Conservation (phyloP, 768 basidiomycete genomes). For the Lactarius evosmus region DNA sequence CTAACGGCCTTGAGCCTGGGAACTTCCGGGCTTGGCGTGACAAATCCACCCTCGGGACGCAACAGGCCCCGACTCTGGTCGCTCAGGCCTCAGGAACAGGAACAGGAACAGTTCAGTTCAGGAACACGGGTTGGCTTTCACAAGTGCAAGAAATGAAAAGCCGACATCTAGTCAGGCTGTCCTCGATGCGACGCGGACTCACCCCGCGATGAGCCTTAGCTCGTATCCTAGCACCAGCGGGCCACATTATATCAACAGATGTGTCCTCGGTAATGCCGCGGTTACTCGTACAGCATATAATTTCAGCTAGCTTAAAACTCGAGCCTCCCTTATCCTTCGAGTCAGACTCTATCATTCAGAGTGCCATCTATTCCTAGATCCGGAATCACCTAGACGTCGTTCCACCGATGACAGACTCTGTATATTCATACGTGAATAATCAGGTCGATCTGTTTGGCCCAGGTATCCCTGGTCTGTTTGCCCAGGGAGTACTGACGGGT, state of each 20-base stretch:
- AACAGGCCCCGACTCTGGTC: too few relatives aligned
- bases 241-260: background rate
- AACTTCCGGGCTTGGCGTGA: too few relatives aligned
- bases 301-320: background rate
- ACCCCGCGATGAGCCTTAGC: background rate
- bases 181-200: background rate
- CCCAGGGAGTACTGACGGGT: background rate
- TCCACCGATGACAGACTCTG: background rate
- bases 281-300: background rate
- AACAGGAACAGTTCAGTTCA: too few relatives aligned
- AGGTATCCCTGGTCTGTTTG: background rate
- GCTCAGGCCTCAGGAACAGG: too few relatives aligned
- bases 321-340: background rate
- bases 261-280: background rate
- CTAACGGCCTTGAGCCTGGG: too few relatives aligned
- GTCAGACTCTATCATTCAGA: background rate
- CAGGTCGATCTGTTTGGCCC: background rate
- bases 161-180: background rate
- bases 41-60: too few relatives aligned
- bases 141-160: too few relatives aligned
- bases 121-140: too few relatives aligned
- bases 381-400: background rate
- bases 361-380: background rate
- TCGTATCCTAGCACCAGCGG: background rate
- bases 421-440: background rate